Percentiles rank a stretch among this genome's conserved stretches.
These are phyloP conservation scores for Phytopythium mirpurense DNA, from an alignment of 352 stramenopile genomes.

Conservation along the genomic window DNA sequence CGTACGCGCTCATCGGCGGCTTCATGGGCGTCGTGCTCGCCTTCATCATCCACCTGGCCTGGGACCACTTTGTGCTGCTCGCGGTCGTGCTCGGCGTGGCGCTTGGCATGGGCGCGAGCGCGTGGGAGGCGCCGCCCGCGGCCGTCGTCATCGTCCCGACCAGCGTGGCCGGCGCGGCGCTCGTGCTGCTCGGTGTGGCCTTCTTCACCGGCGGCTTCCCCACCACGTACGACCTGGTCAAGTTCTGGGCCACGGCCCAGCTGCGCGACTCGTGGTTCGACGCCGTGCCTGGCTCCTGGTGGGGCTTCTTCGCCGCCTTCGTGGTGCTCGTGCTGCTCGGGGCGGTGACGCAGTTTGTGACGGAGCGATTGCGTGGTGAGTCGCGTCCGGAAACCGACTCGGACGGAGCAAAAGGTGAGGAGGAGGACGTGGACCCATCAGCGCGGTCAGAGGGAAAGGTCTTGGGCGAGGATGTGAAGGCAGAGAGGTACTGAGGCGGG, in stretches of 20 bases:
- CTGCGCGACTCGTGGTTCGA: not conserved
- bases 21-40: conserved; percentile 5
- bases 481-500: no score
- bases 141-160: conserved; percentile 3
- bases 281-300: conserved; percentile 2
- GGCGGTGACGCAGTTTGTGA: not conserved
- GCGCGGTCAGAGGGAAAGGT: no score
- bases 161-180: conserved; percentile 2
- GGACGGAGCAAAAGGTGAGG: no score
- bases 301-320: conserved; percentile 4
- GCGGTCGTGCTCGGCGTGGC: not conserved
- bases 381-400: no score
- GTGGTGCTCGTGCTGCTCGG: not conserved
- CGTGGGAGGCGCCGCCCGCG: not conserved
- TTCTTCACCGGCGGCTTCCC: conserved; percentile 7
- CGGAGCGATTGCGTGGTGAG: not conserved
- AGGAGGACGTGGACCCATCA: no score
- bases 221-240: conserved; percentile 4
- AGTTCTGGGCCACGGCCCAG: conserved; percentile 7
- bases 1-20: conserved; percentile 1
- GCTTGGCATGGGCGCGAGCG: not conserved
- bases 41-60: conserved; percentile 3
- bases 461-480: no score
- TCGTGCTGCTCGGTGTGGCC: not conserved
- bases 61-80: conserved; percentile 6